Evolutionary conservation across 2,329 filamentous ascomycete genomes (phyloP), one percentile per base, ranked within the genome.

Genomic region (Colletotrichum theobromicola): DNA sequence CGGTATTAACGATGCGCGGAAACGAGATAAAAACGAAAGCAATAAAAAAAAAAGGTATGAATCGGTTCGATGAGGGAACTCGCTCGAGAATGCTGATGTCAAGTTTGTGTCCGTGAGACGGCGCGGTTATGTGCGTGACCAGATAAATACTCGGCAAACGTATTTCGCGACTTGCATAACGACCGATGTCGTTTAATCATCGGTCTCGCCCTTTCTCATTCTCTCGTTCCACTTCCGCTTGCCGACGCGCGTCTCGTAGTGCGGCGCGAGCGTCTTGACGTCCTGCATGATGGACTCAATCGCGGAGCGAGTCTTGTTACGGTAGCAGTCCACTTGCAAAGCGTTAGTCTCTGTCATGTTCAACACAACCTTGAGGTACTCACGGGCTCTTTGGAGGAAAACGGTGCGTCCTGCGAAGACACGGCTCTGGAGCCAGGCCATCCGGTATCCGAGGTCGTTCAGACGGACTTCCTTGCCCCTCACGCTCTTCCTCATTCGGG

Each of bases 361-460:
- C 37, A 34, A 26, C 30, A 37, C 26, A 60, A 30, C 50, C 37
- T 34, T 15, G 68, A n/a, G 15, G 15, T 62, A 94, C 95, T 92
- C 87, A 98, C 96, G 87, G 79, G 96, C 96, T 88, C 95, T 93
- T 84, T 98, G 96, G 79, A 98, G 87, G 83, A 98, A 98, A 62
- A 98, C 88, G 53, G 93, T 95, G 78, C 95, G 90, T 15, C 94
- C 94, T 2, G 95, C 93, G 86, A 98, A 98, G 13, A 96, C 94
- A 80, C 96, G 90, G 82, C 95, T 97, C 86, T 98, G 96, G 69
- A 96, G 93, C 96, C 97, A 99, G 63, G 95, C 96, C 94, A 99
- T 97, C 61, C 96, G 92, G 83, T 97, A 98, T 4, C 95, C 96
- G 60, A 98, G 87, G 81, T 98, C 96, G 81, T 98, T 98, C 76